Conservation (phyloP, 139 green algal species). For the Micractinium sp. region DNA sequence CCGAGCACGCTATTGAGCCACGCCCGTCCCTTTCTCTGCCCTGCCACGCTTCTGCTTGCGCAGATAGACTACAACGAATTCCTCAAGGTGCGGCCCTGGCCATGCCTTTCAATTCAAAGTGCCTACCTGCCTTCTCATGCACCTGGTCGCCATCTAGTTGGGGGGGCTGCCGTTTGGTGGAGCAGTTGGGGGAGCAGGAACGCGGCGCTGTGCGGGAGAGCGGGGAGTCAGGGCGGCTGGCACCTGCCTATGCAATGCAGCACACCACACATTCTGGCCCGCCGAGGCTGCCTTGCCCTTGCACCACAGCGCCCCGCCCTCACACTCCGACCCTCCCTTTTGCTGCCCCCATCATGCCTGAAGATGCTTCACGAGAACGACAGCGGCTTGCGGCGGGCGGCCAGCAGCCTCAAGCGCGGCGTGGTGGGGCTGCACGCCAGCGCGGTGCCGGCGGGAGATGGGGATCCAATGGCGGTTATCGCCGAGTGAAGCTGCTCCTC, state of each 20-base stretch:
- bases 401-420: conserved; percentile 10
- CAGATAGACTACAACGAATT: conserved; percentile 52
- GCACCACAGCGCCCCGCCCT: too few relatives aligned
- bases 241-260: too few relatives aligned
- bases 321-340: background rate
- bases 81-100: conserved; percentile 6
- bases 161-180: background rate
- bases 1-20: too few relatives aligned
- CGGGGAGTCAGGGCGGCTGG: background rate
- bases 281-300: background rate
- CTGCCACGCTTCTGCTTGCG: too few relatives aligned
- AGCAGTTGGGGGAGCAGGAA: background rate
- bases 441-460: background rate
- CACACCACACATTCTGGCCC: background rate
- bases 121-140: background rate
- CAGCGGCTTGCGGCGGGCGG: background rate
- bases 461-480: background rate
- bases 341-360: background rate
- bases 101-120: background rate
- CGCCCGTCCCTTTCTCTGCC: too few relatives aligned
- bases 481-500: background rate
- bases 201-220: background rate
- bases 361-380: conserved; percentile 35
- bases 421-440: background rate
- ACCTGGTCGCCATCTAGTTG: too few relatives aligned